Conservation (phyloP, 352 stramenopile genomes). For the Phytopythium montanum region DNA sequence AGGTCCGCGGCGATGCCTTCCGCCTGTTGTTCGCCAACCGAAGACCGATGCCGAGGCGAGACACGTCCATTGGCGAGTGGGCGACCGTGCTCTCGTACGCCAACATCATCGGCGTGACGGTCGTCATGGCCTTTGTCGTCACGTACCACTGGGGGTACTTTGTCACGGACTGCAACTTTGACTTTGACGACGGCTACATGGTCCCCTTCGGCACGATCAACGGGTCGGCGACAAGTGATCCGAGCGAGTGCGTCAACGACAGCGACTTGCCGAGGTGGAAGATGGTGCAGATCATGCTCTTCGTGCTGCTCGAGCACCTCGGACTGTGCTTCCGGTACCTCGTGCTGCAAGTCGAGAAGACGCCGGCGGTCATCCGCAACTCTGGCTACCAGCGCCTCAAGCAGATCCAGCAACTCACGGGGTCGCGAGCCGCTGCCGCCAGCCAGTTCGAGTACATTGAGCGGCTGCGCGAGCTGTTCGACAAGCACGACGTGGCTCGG, state of each 20-base stretch:
- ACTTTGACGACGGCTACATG: constrained; percentile 64
- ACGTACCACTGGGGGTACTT: constrained; percentile 87
- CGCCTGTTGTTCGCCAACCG: constrained; percentile 77
- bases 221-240: constrained; percentile 22
- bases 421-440: constrained; percentile 41
- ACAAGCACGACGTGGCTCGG: constrained; percentile 67
- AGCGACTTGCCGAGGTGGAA: constrained; percentile 43
- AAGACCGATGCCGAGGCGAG: constrained; percentile 75
- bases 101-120: constrained; percentile 83
- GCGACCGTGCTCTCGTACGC: constrained; percentile 79
- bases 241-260: constrained; percentile 35
- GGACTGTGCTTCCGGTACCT: constrained; percentile 82
- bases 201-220: constrained; percentile 70
- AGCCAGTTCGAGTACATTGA: constrained; percentile 84
- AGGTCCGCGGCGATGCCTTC: constrained; percentile 83
- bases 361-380: constrained; percentile 62
- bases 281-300: constrained; percentile 81
- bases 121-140: constrained; percentile 76
- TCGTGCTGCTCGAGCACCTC: constrained; percentile 79
- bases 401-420: constrained; percentile 75
- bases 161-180: constrained; percentile 69
- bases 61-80: constrained; percentile 84
- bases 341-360: constrained; percentile 79
- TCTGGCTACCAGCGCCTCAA: constrained; percentile 76
- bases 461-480: constrained; percentile 73